Percentiles rank a stretch among this genome's conserved stretches.
Conservation (phyloP, 2,329 filamentous ascomycete genomes). For the Elsinoe arachidis region DNA sequence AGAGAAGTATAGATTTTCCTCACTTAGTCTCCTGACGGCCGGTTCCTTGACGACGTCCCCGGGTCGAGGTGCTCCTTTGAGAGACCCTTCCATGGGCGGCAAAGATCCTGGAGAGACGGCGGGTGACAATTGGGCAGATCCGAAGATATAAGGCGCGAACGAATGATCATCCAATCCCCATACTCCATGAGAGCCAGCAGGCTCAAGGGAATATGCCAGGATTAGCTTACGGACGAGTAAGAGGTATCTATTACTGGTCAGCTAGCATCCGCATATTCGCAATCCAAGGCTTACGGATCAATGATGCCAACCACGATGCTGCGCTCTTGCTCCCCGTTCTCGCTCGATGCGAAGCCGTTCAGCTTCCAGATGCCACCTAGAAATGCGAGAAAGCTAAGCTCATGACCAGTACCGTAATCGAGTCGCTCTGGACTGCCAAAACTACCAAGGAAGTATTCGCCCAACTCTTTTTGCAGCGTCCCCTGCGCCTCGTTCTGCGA, state of each 20-base stretch:
- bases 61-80: constrained; percentile 59
- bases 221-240: constrained; percentile 73
- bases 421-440: constrained; percentile 85
- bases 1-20: constrained; percentile 71
- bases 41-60: constrained; percentile 48
- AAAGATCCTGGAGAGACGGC: constrained; percentile 50
- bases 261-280: too few relatives aligned
- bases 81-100: constrained; percentile 66
- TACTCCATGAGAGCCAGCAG: constrained; percentile 90
- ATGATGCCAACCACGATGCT: constrained; percentile 74
- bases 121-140: constrained; percentile 79
- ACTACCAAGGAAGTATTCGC: constrained; percentile 69
- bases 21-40: constrained; percentile 33
- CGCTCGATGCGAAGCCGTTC: constrained; percentile 59
- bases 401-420: constrained; percentile 94
- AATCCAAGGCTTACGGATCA: constrained; percentile 56
- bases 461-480: constrained; percentile 55
- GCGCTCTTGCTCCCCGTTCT: constrained; percentile 55
- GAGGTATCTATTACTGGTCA: constrained; percentile 54
- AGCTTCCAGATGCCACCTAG: constrained; percentile 86
- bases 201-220: constrained; percentile 83
- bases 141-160: constrained; percentile 89
- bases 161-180: constrained; percentile 98
- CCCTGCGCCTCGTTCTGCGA: constrained; percentile 19
- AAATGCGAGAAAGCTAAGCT: constrained; percentile 90